phyloP scores from a whole-genome alignment of 805 yeast genomes.

The Pichia rugopelliculosa region DNA sequence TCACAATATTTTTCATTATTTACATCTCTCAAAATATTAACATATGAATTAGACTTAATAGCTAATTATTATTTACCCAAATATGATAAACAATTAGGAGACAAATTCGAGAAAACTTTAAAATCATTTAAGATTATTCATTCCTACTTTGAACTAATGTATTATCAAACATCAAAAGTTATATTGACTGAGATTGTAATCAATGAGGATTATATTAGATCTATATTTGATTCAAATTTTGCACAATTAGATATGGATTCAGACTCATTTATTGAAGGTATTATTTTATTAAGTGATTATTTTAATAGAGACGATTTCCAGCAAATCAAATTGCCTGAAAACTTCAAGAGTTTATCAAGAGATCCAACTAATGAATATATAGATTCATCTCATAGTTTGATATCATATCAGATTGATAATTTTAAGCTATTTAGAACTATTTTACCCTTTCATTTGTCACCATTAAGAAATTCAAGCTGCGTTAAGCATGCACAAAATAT shows the following conservation, averaged over 20 bases:
- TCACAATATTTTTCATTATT: not conserved
- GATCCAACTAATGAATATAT: not conserved
- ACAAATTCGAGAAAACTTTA: not conserved
- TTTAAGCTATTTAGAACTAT: not conserved
- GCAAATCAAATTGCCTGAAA: not conserved
- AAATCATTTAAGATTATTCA: not conserved
- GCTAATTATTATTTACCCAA: not conserved
- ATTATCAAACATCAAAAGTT: not conserved
- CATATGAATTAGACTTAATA: not conserved
- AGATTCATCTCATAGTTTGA: not conserved
- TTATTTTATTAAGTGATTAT: not conserved
- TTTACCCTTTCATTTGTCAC: not conserved
- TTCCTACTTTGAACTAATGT: not conserved
- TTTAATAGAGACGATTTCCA: not conserved
- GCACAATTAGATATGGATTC: not conserved
- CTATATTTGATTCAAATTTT: not conserved
- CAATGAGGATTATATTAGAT: not conserved
- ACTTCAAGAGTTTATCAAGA: not conserved
- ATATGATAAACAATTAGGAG: not conserved
- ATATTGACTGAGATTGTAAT: not conserved
- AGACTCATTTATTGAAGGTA: not conserved
- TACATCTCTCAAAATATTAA: not conserved
- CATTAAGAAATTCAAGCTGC: not conserved
- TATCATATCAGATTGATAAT: not conserved
- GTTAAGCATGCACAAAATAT: not conserved